phyloP scores from a whole-genome alignment of 2,329 filamentous ascomycete species.

The Ambrosiella cleistominuta region DNA sequence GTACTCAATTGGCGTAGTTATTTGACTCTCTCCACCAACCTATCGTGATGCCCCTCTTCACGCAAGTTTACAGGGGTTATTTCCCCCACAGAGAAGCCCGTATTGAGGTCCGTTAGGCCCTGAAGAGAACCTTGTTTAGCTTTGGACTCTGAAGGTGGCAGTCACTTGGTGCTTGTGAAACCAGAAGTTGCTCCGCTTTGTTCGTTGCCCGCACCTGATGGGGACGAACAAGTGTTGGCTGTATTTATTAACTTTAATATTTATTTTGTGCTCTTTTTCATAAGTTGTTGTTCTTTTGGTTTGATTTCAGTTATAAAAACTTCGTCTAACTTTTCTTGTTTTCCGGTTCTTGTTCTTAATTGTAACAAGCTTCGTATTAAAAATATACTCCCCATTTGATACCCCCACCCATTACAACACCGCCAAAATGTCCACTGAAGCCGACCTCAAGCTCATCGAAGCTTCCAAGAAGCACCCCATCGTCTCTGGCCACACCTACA shows the following conservation, averaged over 20 bases:
- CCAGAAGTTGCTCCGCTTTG: background rate
- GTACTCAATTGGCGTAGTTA: too few species aligned
- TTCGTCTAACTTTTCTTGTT: too few species aligned
- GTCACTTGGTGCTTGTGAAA: background rate
- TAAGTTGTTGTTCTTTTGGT: too few species aligned
- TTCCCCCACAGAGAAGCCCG: too few species aligned
- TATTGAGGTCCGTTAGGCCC: too few species aligned
- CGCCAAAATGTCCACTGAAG: slow-evolving; percentile 4
- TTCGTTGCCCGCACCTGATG: background rate
- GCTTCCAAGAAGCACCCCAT: slow-evolving; percentile 47
- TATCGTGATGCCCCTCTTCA: too few species aligned
- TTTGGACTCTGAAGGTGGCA: background rate
- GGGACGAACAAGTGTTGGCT: background rate
- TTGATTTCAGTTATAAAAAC: too few species aligned
- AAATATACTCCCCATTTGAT: background rate
- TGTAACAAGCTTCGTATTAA: background rate
- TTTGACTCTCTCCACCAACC: too few species aligned
- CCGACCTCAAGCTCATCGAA: slow-evolving; percentile 33
- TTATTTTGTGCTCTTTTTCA: too few species aligned
- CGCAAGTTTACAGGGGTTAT: too few species aligned
- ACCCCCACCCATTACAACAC: background rate
- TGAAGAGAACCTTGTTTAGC: background rate
- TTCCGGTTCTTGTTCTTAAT: too few species aligned
- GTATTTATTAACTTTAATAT: too few species aligned
- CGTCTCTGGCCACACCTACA: slow-evolving; percentile 35